Conservation (phyloP, 2,329 filamentous ascomycete genomes). For the Aspergillus sp. region DNA sequence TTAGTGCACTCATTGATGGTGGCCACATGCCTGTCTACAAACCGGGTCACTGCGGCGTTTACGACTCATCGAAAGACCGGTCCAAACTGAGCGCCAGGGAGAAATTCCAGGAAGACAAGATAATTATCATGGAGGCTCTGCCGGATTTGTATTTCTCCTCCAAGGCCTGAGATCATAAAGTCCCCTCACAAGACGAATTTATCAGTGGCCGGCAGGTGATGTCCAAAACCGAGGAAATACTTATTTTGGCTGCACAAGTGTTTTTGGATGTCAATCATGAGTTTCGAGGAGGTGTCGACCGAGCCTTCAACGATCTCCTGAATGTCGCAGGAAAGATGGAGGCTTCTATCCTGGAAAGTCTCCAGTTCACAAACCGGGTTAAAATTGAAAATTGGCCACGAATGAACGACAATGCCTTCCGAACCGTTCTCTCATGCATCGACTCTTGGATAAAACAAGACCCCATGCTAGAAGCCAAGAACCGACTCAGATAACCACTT, state of each 20-base stretch:
- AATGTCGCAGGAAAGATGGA: slow-evolving; percentile 1
- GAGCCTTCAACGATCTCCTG: slow-evolving; percentile 9
- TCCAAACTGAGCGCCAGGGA: slow-evolving; percentile 18
- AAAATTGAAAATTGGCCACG: slow-evolving; percentile 24
- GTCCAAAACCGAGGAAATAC: slow-evolving; percentile 19
- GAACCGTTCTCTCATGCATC: slow-evolving; percentile 13
- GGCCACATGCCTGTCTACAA: slow-evolving; percentile 7
- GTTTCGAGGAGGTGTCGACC: slow-evolving; percentile 15
- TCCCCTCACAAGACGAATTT: slow-evolving; percentile 34
- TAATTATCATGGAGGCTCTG: slow-evolving; percentile 29
- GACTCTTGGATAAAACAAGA: slow-evolving; percentile 17
- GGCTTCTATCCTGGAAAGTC: slow-evolving; percentile 19
- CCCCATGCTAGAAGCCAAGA: slow-evolving; percentile 11
- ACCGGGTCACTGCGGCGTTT: slow-evolving; percentile 9
- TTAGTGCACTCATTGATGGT: slow-evolving; percentile 2
- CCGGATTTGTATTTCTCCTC: slow-evolving; percentile 22
- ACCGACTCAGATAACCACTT: slow-evolving; percentile 1
- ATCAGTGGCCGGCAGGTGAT: slow-evolving; percentile 31
- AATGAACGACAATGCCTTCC: slow-evolving; percentile 19
- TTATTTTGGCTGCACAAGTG: slow-evolving; percentile 38
- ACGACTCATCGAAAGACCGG: slow-evolving; percentile 11
- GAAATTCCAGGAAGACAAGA: slow-evolving; percentile 33
- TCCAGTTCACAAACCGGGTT: slow-evolving; percentile 27
- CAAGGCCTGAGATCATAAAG: not conserved
- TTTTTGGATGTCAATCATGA: slow-evolving; percentile 40